Evolutionary conservation across 2,329 filamentous ascomycete genomes (phyloP).

Genomic region (Exophiala xenobiotica): DNA sequence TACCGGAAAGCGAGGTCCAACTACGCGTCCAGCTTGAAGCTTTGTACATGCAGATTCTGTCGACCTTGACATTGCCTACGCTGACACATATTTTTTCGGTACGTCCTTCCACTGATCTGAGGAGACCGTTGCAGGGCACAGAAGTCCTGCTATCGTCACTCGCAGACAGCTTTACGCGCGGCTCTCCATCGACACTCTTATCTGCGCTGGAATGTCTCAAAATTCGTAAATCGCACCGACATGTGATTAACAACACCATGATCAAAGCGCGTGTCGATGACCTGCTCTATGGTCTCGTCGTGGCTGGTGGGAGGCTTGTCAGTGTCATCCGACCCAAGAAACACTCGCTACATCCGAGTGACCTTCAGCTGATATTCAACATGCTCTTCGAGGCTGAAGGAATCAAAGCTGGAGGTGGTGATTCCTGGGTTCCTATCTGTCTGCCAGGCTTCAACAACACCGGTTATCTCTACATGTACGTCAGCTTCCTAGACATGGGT

Average conservation of each 20-base stretch:
- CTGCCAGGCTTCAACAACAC: conserved; percentile 95
- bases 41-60: conserved; percentile 96
- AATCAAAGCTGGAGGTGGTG: conserved; percentile 86
- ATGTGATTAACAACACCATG: conserved; percentile 81
- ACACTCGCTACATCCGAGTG: conserved; percentile 91
- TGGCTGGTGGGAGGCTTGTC: conserved; percentile 87
- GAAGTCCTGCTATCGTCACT: conserved; percentile 87
- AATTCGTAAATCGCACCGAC: conserved; percentile 81
- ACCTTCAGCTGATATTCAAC: conserved; percentile 95
- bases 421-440: conserved; percentile 96
- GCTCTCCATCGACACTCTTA: conserved; percentile 83
- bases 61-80: conserved; percentile 85
- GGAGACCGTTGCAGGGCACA: conserved; percentile 85
- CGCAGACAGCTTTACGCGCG: conserved; percentile 89
- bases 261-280: conserved; percentile 74
- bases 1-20: conserved; percentile 89
- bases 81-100: conserved; percentile 84
- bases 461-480: conserved; percentile 98
- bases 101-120: conserved; percentile 88
- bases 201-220: conserved; percentile 92
- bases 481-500: conserved; percentile 79
- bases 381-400: conserved; percentile 97
- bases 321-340: conserved; percentile 92
- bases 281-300: conserved; percentile 87
- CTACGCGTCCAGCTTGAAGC: conserved; percentile 85